Evolutionary conservation across 805 yeast species (phyloP).

Genomic region (Ogataea methanolica): DNA sequence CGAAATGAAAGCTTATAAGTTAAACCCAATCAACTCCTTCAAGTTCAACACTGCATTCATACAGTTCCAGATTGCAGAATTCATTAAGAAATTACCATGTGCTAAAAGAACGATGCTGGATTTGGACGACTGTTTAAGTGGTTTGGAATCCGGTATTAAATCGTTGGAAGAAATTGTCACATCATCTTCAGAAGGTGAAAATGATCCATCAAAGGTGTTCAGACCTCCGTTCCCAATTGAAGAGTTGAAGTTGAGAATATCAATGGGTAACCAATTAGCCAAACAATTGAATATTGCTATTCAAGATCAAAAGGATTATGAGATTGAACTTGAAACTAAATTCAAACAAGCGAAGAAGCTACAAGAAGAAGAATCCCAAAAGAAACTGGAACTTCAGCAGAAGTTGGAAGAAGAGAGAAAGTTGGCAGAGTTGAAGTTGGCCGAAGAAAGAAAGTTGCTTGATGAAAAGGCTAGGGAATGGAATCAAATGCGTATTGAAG

Average conservation of each 20-base stretch:
- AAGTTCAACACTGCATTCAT: constrained; percentile 80
- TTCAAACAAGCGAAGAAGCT: constrained; percentile 68
- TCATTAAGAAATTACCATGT: constrained; percentile 55
- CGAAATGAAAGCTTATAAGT: constrained; percentile 51
- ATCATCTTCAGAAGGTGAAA: neutral
- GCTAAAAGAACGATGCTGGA: constrained; percentile 59
- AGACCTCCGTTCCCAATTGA: constrained; percentile 73
- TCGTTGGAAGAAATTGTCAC: constrained; percentile 30
- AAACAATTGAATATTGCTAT: constrained; percentile 67
- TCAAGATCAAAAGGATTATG: constrained; percentile 68
- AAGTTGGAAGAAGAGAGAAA: constrained; percentile 43
- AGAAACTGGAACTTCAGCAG: constrained; percentile 34
- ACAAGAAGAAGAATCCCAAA: constrained; percentile 51
- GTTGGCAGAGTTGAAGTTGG: constrained; percentile 37
- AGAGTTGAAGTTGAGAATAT: constrained; percentile 83
- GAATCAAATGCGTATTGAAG: constrained; percentile 37
- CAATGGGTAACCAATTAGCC: constrained; percentile 73
- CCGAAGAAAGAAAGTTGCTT: constrained; percentile 42
- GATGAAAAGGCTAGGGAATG: constrained; percentile 57
- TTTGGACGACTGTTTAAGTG: constrained; percentile 50
- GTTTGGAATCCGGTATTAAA: constrained; percentile 58
- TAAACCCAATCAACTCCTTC: constrained; percentile 40
- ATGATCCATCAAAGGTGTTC: neutral
- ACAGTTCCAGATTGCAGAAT: constrained; percentile 83
- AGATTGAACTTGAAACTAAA: constrained; percentile 50